These are phyloP conservation scores for Plasmodium blacklocki DNA, from an alignment of 169 alveolate species.

Conservation along the genomic window DNA sequence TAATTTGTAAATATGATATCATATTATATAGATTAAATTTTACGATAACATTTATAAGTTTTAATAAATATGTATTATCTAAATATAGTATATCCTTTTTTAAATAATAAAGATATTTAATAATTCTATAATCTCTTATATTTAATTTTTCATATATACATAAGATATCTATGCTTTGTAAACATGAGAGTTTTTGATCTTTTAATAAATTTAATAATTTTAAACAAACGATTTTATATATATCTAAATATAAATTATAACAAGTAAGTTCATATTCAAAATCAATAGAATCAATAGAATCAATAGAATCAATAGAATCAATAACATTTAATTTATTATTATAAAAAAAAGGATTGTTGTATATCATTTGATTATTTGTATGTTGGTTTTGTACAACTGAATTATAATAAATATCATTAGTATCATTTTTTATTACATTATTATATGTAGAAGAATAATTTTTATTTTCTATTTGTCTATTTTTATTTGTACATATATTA, in stretches of 20 bases:
- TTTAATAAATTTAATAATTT: slow-evolving; percentile 23
- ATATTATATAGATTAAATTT: slow-evolving; percentile 65
- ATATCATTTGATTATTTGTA: too few relatives aligned
- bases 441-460: background rate
- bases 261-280: slow-evolving; percentile 12
- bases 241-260: slow-evolving; percentile 49
- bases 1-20: slow-evolving; percentile 14
- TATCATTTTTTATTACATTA: slow-evolving; percentile 6
- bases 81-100: slow-evolving; percentile 41
- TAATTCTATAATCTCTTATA: slow-evolving; percentile 66
- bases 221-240: slow-evolving; percentile 45
- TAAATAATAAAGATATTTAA: slow-evolving; percentile 34
- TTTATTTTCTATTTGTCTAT: background rate
- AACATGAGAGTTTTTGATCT: slow-evolving; percentile 15
- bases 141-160: slow-evolving; percentile 63
- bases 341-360: too few relatives aligned
- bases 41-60: slow-evolving; percentile 34
- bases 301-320: background rate
- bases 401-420: background rate
- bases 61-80: slow-evolving; percentile 19
- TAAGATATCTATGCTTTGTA: slow-evolving; percentile 13
- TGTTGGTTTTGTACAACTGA: too few relatives aligned
- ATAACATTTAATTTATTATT: background rate
- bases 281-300: slow-evolving; percentile 4
- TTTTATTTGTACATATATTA: too few relatives aligned